Percentiles rank a stretch among this genome's conserved stretches.
Evolutionary conservation across 192 early-diverging fungal genomes (phyloP).

Genomic region (Backusella parvicylindrica): DNA sequence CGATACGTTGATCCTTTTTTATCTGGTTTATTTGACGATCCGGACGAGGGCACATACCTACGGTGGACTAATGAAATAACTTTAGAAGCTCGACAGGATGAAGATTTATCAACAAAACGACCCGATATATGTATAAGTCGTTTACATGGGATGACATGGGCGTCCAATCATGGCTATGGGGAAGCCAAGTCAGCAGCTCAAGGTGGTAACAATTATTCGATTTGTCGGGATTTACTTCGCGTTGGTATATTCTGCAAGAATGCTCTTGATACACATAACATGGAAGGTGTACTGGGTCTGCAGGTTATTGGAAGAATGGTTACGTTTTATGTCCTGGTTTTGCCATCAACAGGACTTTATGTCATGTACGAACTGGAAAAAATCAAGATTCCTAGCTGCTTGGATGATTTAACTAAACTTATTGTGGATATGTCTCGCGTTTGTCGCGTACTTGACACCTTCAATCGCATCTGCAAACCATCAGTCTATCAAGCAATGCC

Average conservation of each 20-base stretch:
- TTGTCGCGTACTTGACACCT: constrained; percentile 5
- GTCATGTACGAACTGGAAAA: constrained; percentile 9
- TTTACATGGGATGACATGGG: neutral
- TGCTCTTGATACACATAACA: constrained; percentile 10
- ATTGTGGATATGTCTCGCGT: constrained; percentile 2
- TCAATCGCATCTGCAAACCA: neutral
- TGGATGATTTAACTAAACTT: constrained; percentile 16
- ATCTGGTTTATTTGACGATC: constrained; percentile 11
- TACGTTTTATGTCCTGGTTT: constrained; percentile 18
- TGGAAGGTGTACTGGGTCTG: constrained; percentile 8
- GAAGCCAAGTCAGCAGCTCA: constrained; percentile 2
- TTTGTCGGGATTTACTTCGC: constrained; percentile 7
- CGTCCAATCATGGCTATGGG: constrained; percentile 5
- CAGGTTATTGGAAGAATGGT: constrained; percentile 1
- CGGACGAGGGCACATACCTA: neutral
- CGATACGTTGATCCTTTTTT: constrained; percentile 16
- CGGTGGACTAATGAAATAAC: constrained; percentile 10
- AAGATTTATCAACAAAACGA: neutral
- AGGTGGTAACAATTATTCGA: neutral
- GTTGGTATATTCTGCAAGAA: constrained; percentile 10
- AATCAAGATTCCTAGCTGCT: constrained; percentile 1
- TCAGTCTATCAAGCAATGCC: neutral
- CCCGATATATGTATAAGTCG: constrained; percentile 10
- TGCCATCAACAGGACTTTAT: constrained; percentile 14
- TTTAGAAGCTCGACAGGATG: constrained; percentile 4